Base-by-base conservation (phyloP, 192 early-diverging fungal genomes). In the Coemansia sp. region DNA sequence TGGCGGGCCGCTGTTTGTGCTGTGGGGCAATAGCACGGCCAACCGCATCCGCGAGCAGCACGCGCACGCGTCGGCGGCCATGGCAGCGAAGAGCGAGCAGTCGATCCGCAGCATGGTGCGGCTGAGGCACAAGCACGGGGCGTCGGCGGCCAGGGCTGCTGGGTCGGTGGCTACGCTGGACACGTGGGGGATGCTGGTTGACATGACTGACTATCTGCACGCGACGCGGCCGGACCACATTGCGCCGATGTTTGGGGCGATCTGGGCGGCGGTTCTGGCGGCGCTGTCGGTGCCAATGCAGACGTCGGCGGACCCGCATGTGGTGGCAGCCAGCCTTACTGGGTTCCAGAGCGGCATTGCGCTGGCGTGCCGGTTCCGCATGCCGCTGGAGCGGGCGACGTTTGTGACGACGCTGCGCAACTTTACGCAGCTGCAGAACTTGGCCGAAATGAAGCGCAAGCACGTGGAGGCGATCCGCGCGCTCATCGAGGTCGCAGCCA, bases 381-480 rank as follows among this genome's bases (percentile, higher is more conserved):
- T 98, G 88, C 91, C 95, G 60, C 87, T 96, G 42, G 95, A 97
- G 78, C 84, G 94, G 13, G 89, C 95, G 70, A 94, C 96, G 8
- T 97, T 96, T 87, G 93, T 97, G 16, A 93, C 93, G 16, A 94
- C 94, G 11, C 80, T 98, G 73, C 84, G 92, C 46, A 94, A 95
- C 77, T 90, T 98, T 66, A 96, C 96, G 3, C 90, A 89, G 70
- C 85, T 98, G 74, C 88, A 91, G 47, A 92, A 95, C 67, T 73
- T 96, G 57, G 87, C 89, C 27, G 92, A 96, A 70, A 93, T 98
- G 87, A 89, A 88, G 57, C 90, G 91, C 38, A 98, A 98, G 79
- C 95, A 98, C 73, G 89, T 96, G 16, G 93, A 94, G 68, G 95
- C 94, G 1, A 96, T 98, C 70, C 89, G 92, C 52, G 89, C 93